phyloP scores from a whole-genome alignment of 2,329 filamentous ascomycete genomes.

The Xylariaceae sp. region DNA sequence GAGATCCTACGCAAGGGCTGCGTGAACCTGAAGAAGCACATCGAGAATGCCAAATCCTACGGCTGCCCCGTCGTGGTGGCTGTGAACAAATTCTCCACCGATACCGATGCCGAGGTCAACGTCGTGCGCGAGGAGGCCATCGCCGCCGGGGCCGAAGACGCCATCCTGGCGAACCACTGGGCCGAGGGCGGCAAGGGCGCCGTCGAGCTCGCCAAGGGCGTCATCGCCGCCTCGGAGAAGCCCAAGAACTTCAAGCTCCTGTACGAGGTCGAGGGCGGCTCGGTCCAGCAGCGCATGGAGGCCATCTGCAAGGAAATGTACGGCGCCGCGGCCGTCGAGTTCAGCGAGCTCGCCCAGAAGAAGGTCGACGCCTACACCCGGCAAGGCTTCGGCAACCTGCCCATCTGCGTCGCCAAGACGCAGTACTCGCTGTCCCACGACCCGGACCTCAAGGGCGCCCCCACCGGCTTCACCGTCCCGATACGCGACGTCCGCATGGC shows the following conservation, averaged over 20 bases:
- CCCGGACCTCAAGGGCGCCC: constrained; percentile 87
- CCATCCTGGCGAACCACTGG: constrained; percentile 93
- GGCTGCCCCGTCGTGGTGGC: constrained; percentile 93
- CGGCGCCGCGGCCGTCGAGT: constrained; percentile 80
- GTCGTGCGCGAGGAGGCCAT: constrained; percentile 87
- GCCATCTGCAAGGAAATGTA: constrained; percentile 91
- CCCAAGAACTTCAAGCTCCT: constrained; percentile 83
- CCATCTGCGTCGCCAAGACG: constrained; percentile 96
- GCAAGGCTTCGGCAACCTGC: constrained; percentile 86
- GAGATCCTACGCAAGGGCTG: constrained; percentile 86
- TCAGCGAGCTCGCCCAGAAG: constrained; percentile 88
- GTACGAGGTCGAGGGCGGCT: constrained; percentile 65
- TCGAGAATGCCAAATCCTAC: constrained; percentile 79
- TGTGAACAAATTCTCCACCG: constrained; percentile 93
- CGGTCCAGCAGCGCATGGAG: constrained; percentile 83
- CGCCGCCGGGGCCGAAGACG: constrained; percentile 86
- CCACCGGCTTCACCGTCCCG: constrained; percentile 87
- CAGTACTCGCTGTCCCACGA: constrained; percentile 96
- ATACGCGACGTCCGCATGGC: constrained; percentile 92
- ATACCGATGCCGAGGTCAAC: constrained; percentile 85
- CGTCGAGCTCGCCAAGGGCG: constrained; percentile 77
- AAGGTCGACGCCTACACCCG: constrained; percentile 93
- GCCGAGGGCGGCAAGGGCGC: constrained; percentile 89
- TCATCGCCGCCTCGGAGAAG: constrained; percentile 75
- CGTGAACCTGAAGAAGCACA: constrained; percentile 92